Conservation (phyloP, 768 basidiomycete species). For the Tephrocybe rancida region DNA sequence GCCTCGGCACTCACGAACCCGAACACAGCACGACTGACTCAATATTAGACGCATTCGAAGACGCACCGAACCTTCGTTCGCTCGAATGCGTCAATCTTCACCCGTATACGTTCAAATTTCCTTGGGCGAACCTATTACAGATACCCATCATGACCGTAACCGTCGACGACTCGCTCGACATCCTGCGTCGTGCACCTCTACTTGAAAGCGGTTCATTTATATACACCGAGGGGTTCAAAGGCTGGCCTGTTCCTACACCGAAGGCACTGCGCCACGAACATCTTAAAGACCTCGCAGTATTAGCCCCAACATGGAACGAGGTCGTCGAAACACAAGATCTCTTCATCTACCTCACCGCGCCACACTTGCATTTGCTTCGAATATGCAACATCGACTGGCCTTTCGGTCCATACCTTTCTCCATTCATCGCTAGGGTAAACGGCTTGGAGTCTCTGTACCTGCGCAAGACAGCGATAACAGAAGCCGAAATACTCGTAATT, state of each 20-base stretch:
- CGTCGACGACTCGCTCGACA: conserved; percentile 17
- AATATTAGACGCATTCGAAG: conserved; percentile 18
- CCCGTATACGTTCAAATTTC: conserved; percentile 22
- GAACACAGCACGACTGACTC: conserved; percentile 1
- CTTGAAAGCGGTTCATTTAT: conserved; percentile 21
- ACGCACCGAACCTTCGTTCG: conserved; percentile 20
- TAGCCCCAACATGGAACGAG: conserved; percentile 38
- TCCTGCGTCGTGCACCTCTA: conserved; percentile 17
- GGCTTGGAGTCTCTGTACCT: conserved; percentile 37
- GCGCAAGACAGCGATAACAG: conserved; percentile 36
- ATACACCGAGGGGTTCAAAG: conserved; percentile 11
- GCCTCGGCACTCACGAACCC: conserved; percentile 20
- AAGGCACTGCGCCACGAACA: conserved; percentile 29
- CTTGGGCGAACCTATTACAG: conserved; percentile 20
- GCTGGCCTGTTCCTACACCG: conserved; percentile 4
- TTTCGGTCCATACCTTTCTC: conserved; percentile 31
- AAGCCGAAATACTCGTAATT: conserved; percentile 34
- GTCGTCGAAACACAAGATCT: conserved; percentile 34
- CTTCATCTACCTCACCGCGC: conserved; percentile 36
- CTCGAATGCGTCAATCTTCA: conserved; percentile 25
- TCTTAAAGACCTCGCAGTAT: conserved; percentile 36
- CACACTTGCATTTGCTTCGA: conserved; percentile 35
- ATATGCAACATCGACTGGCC: conserved; percentile 40
- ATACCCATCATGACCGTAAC: conserved; percentile 20
- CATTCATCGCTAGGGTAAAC: conserved; percentile 34